These are phyloP conservation scores for Aphanomyces euteiches DNA, from an alignment of 352 stramenopile species.

Conservation along the genomic window DNA sequence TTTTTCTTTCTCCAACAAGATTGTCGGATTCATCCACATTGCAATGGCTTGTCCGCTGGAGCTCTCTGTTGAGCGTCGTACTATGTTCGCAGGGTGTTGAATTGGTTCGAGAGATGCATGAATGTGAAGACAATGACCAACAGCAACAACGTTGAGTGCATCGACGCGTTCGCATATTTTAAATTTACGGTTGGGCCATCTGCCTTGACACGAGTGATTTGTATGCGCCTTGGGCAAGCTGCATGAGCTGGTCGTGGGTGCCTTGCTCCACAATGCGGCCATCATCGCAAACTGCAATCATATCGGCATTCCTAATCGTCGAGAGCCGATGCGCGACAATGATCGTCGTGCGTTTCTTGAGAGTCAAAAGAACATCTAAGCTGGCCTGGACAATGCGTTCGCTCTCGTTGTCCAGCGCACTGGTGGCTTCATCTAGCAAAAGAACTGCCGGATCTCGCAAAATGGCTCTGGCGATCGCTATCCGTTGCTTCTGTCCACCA, in stretches of 20 bases:
- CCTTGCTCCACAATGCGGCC: constrained; percentile 28
- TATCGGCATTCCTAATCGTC: constrained; percentile 28
- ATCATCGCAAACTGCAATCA: constrained; percentile 27
- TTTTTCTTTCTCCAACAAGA: too few species aligned
- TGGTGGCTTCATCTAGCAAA: constrained; percentile 79
- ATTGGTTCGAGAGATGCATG: too few species aligned
- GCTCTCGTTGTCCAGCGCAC: constrained; percentile 51
- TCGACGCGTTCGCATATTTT: too few species aligned
- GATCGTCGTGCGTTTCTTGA: constrained; percentile 32
- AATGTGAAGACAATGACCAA: too few species aligned
- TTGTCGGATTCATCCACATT: too few species aligned
- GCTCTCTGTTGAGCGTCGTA: too few species aligned
- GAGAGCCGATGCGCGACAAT: constrained; percentile 28
- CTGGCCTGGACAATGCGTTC: constrained; percentile 35
- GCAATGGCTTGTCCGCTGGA: too few species aligned
- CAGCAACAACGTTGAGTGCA: too few species aligned
- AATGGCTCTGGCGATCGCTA: constrained; percentile 84
- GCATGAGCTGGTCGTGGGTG: constrained; percentile 29
- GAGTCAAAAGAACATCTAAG: constrained; percentile 19
- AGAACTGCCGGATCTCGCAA: constrained; percentile 70
- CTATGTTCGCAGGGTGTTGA: too few species aligned
- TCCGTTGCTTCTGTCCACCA: constrained; percentile 90
- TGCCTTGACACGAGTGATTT: constrained; percentile 25
- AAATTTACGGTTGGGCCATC: neutral
- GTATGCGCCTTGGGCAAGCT: constrained; percentile 16